Percentiles rank a stretch among this genome's conserved stretches.
phyloP scores from a whole-genome alignment of 2,329 filamentous ascomycete genomes.

The Aureobasidium sp. region DNA sequence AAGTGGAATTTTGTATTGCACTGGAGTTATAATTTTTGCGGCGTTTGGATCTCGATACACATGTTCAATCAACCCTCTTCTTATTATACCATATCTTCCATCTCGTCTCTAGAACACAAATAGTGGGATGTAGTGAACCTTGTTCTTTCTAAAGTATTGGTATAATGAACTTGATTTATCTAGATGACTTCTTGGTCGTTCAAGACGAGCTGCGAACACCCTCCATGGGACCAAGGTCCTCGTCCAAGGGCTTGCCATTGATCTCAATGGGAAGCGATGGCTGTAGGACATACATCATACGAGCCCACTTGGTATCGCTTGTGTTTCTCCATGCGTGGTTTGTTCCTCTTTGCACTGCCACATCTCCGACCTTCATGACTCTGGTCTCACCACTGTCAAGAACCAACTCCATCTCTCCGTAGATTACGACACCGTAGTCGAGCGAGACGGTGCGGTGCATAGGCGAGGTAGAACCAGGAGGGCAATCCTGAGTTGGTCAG shows the following conservation, averaged over 20 bases:
- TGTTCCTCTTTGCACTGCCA: slow-evolving; percentile 25
- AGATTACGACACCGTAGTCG: slow-evolving; percentile 26
- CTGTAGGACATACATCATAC: slow-evolving; percentile 27
- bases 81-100: neutral
- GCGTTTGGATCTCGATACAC: neutral
- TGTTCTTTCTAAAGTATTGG: neutral
- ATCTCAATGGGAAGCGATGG: slow-evolving; percentile 22
- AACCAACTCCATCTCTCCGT: slow-evolving; percentile 24
- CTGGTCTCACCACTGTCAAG: slow-evolving; percentile 24
- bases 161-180: neutral
- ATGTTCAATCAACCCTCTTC: neutral
- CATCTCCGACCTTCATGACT: slow-evolving; percentile 22
- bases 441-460: slow-evolving; percentile 26
- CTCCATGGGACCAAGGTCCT: slow-evolving; percentile 23
- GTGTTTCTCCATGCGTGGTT: slow-evolving; percentile 28
- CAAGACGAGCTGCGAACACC: slow-evolving; percentile 16
- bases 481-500: slow-evolving; percentile 17
- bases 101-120: neutral
- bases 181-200: neutral
- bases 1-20: neutral
- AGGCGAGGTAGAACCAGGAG: slow-evolving; percentile 17
- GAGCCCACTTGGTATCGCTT: slow-evolving; percentile 22
- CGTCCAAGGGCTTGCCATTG: slow-evolving; percentile 21
- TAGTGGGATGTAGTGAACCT: neutral
- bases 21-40: neutral